Conservation (phyloP, 116 monocot species). For the Cymodocea nodosa region DNA sequence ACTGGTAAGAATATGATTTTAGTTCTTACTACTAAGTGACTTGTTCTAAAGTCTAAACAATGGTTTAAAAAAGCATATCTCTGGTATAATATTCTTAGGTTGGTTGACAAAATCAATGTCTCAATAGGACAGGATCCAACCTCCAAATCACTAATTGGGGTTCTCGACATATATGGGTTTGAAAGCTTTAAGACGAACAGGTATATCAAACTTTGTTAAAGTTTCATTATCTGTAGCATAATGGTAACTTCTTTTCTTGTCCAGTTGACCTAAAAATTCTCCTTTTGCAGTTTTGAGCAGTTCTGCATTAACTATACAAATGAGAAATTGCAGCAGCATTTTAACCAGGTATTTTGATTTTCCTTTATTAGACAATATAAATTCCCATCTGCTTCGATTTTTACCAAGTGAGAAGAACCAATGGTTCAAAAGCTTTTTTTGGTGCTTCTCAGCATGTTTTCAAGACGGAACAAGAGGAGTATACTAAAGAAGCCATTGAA, state of each 20-base stretch:
- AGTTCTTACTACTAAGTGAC: background rate
- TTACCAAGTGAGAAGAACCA: background rate
- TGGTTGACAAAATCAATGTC: constrained; percentile 90
- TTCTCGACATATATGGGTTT: constrained; percentile 98
- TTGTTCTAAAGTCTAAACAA: too few relatives aligned
- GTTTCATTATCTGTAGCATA: background rate
- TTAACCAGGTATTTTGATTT: constrained; percentile 68
- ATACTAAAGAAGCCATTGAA: constrained; percentile 93
- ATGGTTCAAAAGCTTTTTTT: background rate
- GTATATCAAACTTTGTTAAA: constrained; percentile 15
- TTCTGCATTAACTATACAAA: constrained; percentile 69
- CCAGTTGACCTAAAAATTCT: background rate
- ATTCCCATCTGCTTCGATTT: background rate
- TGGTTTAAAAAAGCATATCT: too few relatives aligned
- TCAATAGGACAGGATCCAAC: constrained; percentile 87
- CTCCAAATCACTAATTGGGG: constrained; percentile 86
- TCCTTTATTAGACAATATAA: background rate
- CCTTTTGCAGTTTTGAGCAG: constrained; percentile 74
- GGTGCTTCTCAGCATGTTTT: constrained; percentile 74
- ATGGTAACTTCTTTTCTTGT: background rate
- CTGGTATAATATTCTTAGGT: constrained; percentile 26
- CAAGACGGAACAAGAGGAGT: constrained; percentile 99
- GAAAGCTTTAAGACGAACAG: constrained; percentile 97
- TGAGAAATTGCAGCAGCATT: constrained; percentile 98
- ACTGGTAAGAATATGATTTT: constrained; percentile 43